Conservation (phyloP, 768 basidiomycete species). For the Phaeotremella skinneri region DNA sequence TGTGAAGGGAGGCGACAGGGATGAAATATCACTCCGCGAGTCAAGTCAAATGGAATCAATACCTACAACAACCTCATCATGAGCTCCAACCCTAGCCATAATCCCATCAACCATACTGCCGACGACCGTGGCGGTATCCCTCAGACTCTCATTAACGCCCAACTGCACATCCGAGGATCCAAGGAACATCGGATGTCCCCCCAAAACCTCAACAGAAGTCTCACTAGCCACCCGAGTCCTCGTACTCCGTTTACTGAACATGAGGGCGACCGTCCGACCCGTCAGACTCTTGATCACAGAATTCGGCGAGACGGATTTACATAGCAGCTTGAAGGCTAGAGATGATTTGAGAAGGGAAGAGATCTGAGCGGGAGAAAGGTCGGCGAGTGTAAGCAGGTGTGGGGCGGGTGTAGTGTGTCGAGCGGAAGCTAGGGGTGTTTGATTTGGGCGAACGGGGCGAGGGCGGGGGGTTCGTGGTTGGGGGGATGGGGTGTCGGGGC, state of each 20-base stretch:
- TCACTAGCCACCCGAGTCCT: constrained; percentile 86
- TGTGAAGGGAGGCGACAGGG: not conserved
- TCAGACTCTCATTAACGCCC: constrained; percentile 84
- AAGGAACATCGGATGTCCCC: constrained; percentile 85
- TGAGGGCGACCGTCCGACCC: constrained; percentile 77
- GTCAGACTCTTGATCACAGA: constrained; percentile 26
- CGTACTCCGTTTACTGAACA: constrained; percentile 92
- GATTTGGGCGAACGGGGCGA: not conserved
- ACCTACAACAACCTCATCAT: constrained; percentile 84
- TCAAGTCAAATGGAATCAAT: not conserved
- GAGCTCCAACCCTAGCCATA: constrained; percentile 91
- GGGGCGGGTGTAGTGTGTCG: constrained; percentile 56
- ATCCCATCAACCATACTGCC: constrained; percentile 95
- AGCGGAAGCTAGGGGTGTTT: not conserved
- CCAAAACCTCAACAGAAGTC: constrained; percentile 72
- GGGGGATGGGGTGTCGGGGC: not conserved
- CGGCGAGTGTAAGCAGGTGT: constrained; percentile 84
- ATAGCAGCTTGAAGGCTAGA: constrained; percentile 52
- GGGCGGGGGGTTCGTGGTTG: not conserved
- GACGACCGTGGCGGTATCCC: constrained; percentile 83
- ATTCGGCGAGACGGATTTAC: constrained; percentile 25
- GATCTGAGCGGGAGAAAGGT: constrained; percentile 76
- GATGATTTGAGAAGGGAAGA: constrained; percentile 65
- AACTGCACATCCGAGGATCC: constrained; percentile 89
- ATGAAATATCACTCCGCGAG: not conserved